phyloP scores from a whole-genome alignment of 805 yeast species.

The Suhomyces canberraensis region DNA sequence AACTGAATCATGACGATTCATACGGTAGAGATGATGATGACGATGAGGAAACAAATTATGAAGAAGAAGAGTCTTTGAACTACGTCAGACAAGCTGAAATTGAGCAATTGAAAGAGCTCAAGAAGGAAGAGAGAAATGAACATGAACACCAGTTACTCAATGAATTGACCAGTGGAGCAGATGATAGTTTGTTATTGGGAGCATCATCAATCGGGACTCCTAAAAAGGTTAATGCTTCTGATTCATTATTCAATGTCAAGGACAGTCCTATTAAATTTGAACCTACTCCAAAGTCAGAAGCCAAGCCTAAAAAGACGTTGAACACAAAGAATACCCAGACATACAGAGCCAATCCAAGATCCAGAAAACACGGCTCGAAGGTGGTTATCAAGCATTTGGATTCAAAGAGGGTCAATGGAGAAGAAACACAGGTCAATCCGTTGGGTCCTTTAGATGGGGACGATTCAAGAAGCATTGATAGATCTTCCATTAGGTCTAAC shows the following conservation, averaged over 20 bases:
- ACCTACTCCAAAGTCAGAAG: conserved; percentile 1
- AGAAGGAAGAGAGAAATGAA: conserved; percentile 31
- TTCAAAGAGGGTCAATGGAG: conserved; percentile 5
- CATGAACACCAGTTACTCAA: conserved; percentile 35
- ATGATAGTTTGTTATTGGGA: conserved; percentile 7
- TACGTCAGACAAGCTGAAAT: conserved; percentile 16
- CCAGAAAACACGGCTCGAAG: conserved; percentile 27
- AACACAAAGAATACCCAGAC: conserved; percentile 27
- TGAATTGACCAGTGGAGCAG: conserved; percentile 39
- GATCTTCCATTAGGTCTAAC: conserved; percentile 17
- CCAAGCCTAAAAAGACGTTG: neutral
- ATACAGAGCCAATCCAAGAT: conserved; percentile 27
- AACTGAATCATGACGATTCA: conserved; percentile 10
- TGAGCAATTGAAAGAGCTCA: conserved; percentile 27
- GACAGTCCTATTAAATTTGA: conserved; percentile 26
- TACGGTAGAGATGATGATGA: conserved; percentile 7
- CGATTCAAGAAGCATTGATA: conserved; percentile 12
- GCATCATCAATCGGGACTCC: conserved; percentile 10
- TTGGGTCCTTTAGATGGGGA: conserved; percentile 29
- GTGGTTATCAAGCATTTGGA: conserved; percentile 28
- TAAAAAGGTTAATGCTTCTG: conserved; percentile 16
- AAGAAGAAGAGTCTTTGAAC: neutral
- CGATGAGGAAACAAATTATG: conserved; percentile 1
- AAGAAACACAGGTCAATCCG: conserved; percentile 10
- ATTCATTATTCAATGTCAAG: conserved; percentile 33